These are phyloP conservation scores for Podospora anserina DNA, from an alignment of 495 filamentous ascomycete genomes.

Conservation along the genomic window DNA sequence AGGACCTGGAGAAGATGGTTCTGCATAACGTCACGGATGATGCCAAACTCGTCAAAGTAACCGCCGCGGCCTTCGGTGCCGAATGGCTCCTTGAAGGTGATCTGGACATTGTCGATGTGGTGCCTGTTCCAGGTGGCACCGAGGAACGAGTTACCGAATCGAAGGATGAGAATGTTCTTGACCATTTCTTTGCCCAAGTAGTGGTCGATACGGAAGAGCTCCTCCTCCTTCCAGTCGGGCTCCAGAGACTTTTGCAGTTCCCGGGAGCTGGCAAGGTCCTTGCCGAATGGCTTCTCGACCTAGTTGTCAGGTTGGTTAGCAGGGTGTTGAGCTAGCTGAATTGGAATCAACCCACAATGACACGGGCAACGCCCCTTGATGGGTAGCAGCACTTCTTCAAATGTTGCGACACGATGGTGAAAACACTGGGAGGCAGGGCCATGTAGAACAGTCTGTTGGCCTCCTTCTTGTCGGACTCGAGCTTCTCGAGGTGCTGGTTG, in stretches of 20 bases:
- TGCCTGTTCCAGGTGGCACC: conserved; percentile 98
- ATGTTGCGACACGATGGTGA: conserved; percentile 95
- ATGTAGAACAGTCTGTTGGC: conserved; percentile 97
- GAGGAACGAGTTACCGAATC: conserved; percentile 99
- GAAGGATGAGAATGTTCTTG: conserved; percentile 97
- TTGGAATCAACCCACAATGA: conserved; percentile 67
- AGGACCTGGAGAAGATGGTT: conserved; percentile 95
- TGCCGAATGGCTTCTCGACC: conserved; percentile 99
- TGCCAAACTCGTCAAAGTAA: conserved; percentile 99
- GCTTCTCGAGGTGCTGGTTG: conserved; percentile 80
- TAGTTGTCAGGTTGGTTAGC: conserved; percentile 35
- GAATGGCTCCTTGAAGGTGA: conserved; percentile 99
- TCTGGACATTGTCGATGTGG: conserved; percentile 98
- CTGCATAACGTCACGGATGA: conserved; percentile 98
- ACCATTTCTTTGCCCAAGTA: conserved; percentile 99
- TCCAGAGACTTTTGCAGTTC: conserved; percentile 93
- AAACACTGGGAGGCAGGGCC: conserved; percentile 96
- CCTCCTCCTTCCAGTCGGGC: conserved; percentile 98
- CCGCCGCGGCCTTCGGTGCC: conserved; percentile 98
- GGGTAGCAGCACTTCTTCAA: conserved; percentile 97
- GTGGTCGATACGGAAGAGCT: conserved; percentile 99
- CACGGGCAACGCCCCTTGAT: conserved; percentile 77
- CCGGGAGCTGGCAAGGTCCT: conserved; percentile 90
- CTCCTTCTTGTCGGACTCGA: conserved; percentile 79
- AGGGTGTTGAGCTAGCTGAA: neutral